Evolutionary conservation across 2,329 filamentous ascomycete species (phyloP), one percentile per base, ranked within the genome.

Genomic region (Trichophyton mentagrophytes): DNA sequence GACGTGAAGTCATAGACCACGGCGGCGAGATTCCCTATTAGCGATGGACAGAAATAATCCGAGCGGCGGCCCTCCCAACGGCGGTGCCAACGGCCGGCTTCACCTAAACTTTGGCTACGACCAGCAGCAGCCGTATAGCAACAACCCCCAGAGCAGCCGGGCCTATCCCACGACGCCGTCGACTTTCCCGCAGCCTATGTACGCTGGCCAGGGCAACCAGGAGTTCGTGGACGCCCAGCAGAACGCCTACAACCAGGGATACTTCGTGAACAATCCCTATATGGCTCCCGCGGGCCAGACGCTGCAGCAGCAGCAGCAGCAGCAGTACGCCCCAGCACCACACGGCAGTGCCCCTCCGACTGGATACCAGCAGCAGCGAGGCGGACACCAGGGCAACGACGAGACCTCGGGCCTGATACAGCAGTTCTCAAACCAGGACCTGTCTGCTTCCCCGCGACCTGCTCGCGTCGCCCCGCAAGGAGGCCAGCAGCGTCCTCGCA

Each of bases 391-490:
- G 77, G 82, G 78, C 71, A 90, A 89, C 69, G 90, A 96, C 70
- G 88, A 87, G 67, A 95, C 92, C 68, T 93, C 90, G 68, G 91
- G 90, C 33, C 82, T 97, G 53, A 90, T 91, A 63, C 90, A 96
- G 72, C 93, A 99, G 73, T 95, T 97, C 74, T 95, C 92, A 62
- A 90, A 96, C 75, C 92, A 97, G 79, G 95, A 96, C 73, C 82
- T 97, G 46, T 87, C 88, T 63, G 84, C 84, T 51, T 85, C 83
- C 49, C 85, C 85, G 63, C 83, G 90, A 66, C 81, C 81, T 33
- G 85, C 83, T 62, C 83, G 90, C 40, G 80, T 82, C 36, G 86
- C 89, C 36, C 84, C 89, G 22, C 76, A 71, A 30, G 81, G 40
- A 15, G n/a, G 80, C 59, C 51, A 55, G 7, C 51, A 55, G 51